Evolutionary conservation across 2,329 filamentous ascomycete species (phyloP), one percentile per base, ranked within the genome.

Genomic region (Sclerotinia glacialis): DNA sequence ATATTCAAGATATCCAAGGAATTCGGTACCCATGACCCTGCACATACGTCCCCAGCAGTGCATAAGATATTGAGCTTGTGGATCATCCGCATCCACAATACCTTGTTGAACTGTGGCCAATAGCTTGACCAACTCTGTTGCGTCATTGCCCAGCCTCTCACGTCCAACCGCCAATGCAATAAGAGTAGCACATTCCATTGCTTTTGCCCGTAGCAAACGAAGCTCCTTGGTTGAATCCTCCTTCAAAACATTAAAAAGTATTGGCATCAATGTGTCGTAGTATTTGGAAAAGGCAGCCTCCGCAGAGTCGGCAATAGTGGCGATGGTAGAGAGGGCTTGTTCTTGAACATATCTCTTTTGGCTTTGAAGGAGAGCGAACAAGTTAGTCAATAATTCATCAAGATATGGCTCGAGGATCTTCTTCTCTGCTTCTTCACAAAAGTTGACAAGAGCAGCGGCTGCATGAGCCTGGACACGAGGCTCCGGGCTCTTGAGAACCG

Each of bases 11-110:
- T 96, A 99, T 21, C 93, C 93, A 16, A 98, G 83, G 78, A 99
- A 99, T 73, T 97, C 93, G 58, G 86, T 81, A 26, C 91, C 93
- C 70, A 99, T 85, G 40, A 99, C 94, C 71, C 95, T 89, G 79
- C 94, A 98, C 95, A 99, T 99, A 59, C 95, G 89, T 63, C 95
- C 95, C 95, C 95, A 99, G 81, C 95, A 99, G 83, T 99, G 95
- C 80, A 99, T 91, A 46, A 99, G 85, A 78, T 99, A 99, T 74
- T 96, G 94, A 21, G 93, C 91, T 78, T 99, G 95, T 49, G 95
- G 95, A 76, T 99, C 95, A 74, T 99, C 95, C 1, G 93, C 81
- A 74, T 99, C 95, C 5, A 88, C 89, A 69, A 98, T 95, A 75
- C 85, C 89, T 72, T 88, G 84, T 78, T 99, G 95, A 66, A 98